Base-by-base conservation (phyloP, 345 rosid species). In the Arabidopsis suecica region DNA sequence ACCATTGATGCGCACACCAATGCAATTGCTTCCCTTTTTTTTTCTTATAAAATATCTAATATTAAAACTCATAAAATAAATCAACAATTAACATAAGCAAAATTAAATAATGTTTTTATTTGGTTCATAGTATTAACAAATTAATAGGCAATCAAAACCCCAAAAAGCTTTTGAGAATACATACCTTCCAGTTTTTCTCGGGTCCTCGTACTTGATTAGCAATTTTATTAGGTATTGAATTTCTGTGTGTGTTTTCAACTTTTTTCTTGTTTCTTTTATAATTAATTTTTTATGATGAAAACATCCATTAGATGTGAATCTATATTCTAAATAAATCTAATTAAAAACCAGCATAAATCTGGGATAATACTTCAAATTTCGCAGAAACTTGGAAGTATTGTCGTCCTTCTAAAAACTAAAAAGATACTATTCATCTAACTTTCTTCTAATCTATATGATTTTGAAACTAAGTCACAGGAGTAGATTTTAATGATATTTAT, bases 1-100 rank as follows among this genome's bases (percentile, higher is more conserved):
- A 78, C 81, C 81, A 78, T 53, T 51, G 69, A 66, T 72, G 30
- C 81, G 69, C 69, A 60, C 74, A 66, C 74, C 81, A 66, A 78
- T 72, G 81, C 65, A 33, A 6, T 72, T 78, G 81, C 78, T 78
- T 60, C 64, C 63, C 48, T 22, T 5, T 60, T 41, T 32, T 33
- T 16, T 25, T 36, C 25, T 40, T 38, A 6, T n/a, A 40, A 22
- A 7, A 49, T 30, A 6, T 37, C 45, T 56, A 3, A n/a, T 49
- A 37, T 38, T 45, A 5, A 45, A 68, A 49, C 18, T 68, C 45
- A 18, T 20, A 54, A 58, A 65, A 28, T 28, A 65, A 64, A 42
- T 20, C 34, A 48, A 30, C 51, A 37, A 71, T 48, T 61, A 71
- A n/a, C 23, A 51, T 49, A 28, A 11, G 1, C 51, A 50, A 14